phyloP scores from a whole-genome alignment of 768 basidiomycete genomes.

The Rhizopogon roseolus region DNA sequence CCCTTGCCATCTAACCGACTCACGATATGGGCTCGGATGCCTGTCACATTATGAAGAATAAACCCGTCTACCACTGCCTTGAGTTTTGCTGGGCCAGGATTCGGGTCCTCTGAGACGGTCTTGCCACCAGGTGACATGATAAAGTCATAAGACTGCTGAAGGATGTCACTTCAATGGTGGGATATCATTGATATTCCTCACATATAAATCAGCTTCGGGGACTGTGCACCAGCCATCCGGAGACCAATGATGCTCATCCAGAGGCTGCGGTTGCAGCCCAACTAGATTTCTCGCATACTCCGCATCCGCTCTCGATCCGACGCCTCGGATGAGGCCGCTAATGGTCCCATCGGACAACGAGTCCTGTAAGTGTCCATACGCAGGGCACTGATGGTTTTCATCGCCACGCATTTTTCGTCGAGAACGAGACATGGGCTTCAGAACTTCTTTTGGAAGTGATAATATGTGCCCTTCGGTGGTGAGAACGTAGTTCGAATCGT shows the following conservation, averaged over 20 bases:
- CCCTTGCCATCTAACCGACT: slow-evolving; percentile 79
- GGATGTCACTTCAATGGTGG: slow-evolving; percentile 1
- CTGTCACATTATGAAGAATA: slow-evolving; percentile 71
- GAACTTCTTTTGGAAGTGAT: slow-evolving; percentile 49
- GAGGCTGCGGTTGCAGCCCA: slow-evolving; percentile 42
- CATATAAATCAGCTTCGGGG: slow-evolving; percentile 64
- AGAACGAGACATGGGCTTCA: slow-evolving; percentile 52
- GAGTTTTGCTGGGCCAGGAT: slow-evolving; percentile 65
- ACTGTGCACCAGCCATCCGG: slow-evolving; percentile 71
- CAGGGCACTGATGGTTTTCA: slow-evolving; percentile 71
- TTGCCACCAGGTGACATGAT: slow-evolving; percentile 60
- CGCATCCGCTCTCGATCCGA: slow-evolving; percentile 68
- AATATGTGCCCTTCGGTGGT: slow-evolving; percentile 95
- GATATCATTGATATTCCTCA: slow-evolving; percentile 32
- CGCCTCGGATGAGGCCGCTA: slow-evolving; percentile 55
- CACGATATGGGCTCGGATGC: slow-evolving; percentile 73
- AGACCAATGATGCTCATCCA: slow-evolving; percentile 58
- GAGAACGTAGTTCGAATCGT: slow-evolving; percentile 86
- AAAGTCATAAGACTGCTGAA: slow-evolving; percentile 72
- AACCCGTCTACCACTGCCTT: slow-evolving; percentile 61
- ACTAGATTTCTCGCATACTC: slow-evolving; percentile 81
- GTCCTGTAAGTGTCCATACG: slow-evolving; percentile 45
- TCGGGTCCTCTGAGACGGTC: slow-evolving; percentile 57
- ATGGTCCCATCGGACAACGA: slow-evolving; percentile 25
- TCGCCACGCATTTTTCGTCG: slow-evolving; percentile 58